phyloP scores from a whole-genome alignment of 495 filamentous ascomycete genomes.

The Penicillium chermesinum region DNA sequence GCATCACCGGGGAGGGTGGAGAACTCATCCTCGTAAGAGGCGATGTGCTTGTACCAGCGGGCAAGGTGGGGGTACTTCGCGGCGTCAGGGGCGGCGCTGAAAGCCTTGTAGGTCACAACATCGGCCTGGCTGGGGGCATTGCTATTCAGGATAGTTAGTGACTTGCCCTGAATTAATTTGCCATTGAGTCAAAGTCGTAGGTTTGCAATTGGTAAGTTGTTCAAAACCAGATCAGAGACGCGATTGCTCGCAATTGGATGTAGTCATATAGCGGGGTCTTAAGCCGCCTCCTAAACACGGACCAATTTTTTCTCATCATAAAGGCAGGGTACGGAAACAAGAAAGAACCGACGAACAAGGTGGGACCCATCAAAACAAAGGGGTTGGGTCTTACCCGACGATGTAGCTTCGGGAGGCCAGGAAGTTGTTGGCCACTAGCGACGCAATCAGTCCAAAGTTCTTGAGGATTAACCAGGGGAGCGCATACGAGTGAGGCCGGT shows the following conservation, averaged over 20 bases:
- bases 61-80: slow-evolving; percentile 89
- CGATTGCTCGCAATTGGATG: slow-evolving; percentile 69
- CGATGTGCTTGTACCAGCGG: slow-evolving; percentile 98
- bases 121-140: slow-evolving; percentile 89
- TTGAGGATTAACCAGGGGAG: slow-evolving; percentile 16
- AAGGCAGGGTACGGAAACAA: slow-evolving; percentile 10
- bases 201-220: slow-evolving; percentile 2
- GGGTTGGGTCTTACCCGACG: slow-evolving; percentile 60
- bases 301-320: slow-evolving; percentile 92
- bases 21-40: slow-evolving; percentile 86
- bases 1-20: slow-evolving; percentile 84
- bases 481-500: slow-evolving; percentile 78
- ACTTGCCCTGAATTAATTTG: slow-evolving; percentile 4
- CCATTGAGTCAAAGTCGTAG: background rate
- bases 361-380: slow-evolving; percentile 12
- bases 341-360: slow-evolving; percentile 1
- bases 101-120: slow-evolving; percentile 86
- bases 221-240: slow-evolving; percentile 69
- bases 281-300: slow-evolving; percentile 99
- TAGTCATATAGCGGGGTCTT: slow-evolving; percentile 94
- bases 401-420: slow-evolving; percentile 89
- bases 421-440: slow-evolving; percentile 85
- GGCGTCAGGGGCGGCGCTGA: slow-evolving; percentile 68
- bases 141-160: slow-evolving; percentile 48
- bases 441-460: slow-evolving; percentile 33